Conservation (phyloP, 176 grass and related monocot species). For the Microstegium vimineum region DNA sequence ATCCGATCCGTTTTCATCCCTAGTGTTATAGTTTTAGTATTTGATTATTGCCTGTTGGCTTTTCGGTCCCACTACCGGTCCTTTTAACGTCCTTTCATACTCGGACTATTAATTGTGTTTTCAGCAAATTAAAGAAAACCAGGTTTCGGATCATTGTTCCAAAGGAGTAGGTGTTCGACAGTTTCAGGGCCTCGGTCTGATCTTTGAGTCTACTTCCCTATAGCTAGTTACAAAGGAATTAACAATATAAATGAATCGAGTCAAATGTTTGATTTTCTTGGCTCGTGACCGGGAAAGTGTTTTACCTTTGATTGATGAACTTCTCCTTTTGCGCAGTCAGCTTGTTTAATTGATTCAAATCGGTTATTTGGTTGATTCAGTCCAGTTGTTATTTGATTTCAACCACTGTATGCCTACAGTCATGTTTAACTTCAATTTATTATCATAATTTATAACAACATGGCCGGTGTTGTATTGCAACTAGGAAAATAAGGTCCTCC, state of each 20-base stretch:
- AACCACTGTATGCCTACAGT: neutral
- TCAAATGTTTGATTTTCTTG: conserved; percentile 30
- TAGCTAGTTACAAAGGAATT: neutral
- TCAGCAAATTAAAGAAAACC: neutral
- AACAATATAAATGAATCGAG: neutral
- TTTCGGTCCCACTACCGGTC: too few relatives aligned
- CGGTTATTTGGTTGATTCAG: neutral
- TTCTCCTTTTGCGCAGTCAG: neutral
- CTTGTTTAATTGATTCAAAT: conserved; percentile 20
- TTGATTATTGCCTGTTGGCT: neutral
- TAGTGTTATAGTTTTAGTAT: neutral
- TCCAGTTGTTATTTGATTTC: neutral
- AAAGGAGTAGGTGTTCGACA: conserved; percentile 12
- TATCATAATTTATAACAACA: neutral
- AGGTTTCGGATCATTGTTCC: neutral
- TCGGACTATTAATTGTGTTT: too few relatives aligned
- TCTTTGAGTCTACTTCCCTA: neutral
- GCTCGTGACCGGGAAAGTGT: neutral
- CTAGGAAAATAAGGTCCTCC: neutral
- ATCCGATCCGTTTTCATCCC: too few relatives aligned
- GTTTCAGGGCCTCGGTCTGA: neutral
- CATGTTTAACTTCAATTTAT: neutral
- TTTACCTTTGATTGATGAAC: neutral
- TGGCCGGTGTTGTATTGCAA: neutral
- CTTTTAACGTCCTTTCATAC: too few relatives aligned